Conservation (phyloP, 148 eudicot species). For the Fagopyrum tataricum region DNA sequence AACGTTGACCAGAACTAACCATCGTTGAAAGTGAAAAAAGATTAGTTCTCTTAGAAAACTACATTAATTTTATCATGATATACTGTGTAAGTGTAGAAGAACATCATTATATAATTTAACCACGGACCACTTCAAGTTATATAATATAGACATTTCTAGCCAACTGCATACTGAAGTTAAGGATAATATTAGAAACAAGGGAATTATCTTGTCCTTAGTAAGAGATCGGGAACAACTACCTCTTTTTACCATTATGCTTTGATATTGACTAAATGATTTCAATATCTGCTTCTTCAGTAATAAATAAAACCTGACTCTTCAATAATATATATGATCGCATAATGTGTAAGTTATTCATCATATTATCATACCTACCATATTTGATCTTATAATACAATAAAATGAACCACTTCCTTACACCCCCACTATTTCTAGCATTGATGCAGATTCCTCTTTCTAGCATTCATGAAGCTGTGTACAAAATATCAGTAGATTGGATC, state of each 20-base stretch:
- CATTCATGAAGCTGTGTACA: slow-evolving; percentile 57
- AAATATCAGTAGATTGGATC: slow-evolving; percentile 70
- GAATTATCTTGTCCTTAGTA: background rate
- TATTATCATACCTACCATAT: background rate
- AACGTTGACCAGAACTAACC: no score
- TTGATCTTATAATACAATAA: background rate
- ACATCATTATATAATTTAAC: background rate
- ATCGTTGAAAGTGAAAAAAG: no score
- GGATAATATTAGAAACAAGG: background rate
- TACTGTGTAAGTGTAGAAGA: background rate
- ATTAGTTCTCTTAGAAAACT: no score
- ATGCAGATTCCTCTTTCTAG: slow-evolving; percentile 54
- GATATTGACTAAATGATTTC: background rate
- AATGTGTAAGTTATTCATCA: background rate
- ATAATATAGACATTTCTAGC: background rate
- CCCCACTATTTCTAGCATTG: background rate
- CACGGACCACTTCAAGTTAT: background rate
- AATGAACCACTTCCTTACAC: background rate
- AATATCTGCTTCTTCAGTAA: background rate
- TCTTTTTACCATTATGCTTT: background rate
- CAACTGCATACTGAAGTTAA: background rate
- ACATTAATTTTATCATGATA: background rate
- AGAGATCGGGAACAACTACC: background rate
- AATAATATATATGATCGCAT: background rate
- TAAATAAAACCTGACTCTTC: background rate